Evolutionary conservation across 2,329 filamentous ascomycete species (phyloP).

Genomic region (Fusarium sororula): DNA sequence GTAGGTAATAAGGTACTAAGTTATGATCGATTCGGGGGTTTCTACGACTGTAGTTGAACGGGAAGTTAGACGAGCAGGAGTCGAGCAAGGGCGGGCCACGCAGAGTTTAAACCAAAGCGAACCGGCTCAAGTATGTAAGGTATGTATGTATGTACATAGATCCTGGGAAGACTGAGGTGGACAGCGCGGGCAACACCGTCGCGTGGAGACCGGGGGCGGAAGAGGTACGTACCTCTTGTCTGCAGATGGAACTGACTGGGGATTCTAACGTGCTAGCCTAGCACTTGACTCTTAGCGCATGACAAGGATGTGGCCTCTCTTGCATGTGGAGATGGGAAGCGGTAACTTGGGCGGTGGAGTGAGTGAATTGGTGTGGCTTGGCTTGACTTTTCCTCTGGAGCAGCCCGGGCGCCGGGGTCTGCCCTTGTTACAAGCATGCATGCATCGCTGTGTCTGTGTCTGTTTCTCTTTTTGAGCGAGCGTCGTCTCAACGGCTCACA

Average conservation of each 20-base stretch:
- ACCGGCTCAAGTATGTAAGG: constrained; percentile 20
- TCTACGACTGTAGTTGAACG: constrained; percentile 20
- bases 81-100: constrained; percentile 31
- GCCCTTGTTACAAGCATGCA: background rate
- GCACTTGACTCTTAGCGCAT: constrained; percentile 21
- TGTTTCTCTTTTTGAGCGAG: background rate
- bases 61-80: constrained; percentile 15
- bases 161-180: constrained; percentile 6
- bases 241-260: constrained; percentile 23
- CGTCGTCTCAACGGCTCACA: constrained; percentile 10
- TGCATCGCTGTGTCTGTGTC: background rate
- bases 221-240: constrained; percentile 24
- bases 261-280: constrained; percentile 11
- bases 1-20: background rate
- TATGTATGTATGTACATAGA: constrained; percentile 9
- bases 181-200: constrained; percentile 28
- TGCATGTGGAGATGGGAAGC: constrained; percentile 20
- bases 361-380: constrained; percentile 16
- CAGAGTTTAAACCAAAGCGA: constrained; percentile 41
- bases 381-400: constrained; percentile 10
- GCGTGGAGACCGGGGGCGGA: constrained; percentile 31
- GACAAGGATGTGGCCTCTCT: constrained; percentile 26
- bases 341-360: constrained; percentile 28
- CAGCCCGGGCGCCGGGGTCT: background rate
- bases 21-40: constrained; percentile 3